Evolutionary conservation across 202 grass and related monocot species (phyloP).

Genomic region (Carex arenaria): DNA sequence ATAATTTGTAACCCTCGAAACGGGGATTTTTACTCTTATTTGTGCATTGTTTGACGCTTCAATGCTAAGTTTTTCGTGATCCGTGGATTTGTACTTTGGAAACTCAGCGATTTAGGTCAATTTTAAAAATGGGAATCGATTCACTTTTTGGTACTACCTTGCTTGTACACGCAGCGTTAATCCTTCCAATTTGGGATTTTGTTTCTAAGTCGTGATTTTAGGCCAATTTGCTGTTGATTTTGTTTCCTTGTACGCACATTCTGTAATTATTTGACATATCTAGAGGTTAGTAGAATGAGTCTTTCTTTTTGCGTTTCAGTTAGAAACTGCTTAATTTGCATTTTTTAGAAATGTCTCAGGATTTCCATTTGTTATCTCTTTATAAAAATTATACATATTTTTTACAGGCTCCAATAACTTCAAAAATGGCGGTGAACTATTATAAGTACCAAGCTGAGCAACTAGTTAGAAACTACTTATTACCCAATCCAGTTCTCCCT

Average conservation of each 20-base stretch:
- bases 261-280: not conserved
- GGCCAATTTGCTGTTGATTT: not conserved
- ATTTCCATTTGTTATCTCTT: not conserved
- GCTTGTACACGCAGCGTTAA: not conserved
- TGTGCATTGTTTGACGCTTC: not conserved
- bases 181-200: not conserved
- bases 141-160: constrained; percentile 1
- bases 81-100: constrained; percentile 1
- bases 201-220: not conserved
- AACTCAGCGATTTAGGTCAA: not conserved
- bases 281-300: not conserved
- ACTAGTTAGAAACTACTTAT: constrained; percentile 83
- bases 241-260: not conserved
- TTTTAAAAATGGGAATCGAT: not conserved
- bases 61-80: not conserved
- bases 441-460: constrained; percentile 70
- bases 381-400: not conserved
- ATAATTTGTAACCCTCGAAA: not conserved
- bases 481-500: constrained; percentile 77
- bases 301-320: not conserved
- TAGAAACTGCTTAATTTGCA: not conserved
- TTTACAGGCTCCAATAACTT: constrained; percentile 35
- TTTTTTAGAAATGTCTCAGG: not conserved
- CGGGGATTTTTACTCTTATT: not conserved
- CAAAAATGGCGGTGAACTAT: constrained; percentile 50